These are phyloP conservation scores for Eimeria tenella DNA, from an alignment of 169 alveolate species.

Conservation along the genomic window DNA sequence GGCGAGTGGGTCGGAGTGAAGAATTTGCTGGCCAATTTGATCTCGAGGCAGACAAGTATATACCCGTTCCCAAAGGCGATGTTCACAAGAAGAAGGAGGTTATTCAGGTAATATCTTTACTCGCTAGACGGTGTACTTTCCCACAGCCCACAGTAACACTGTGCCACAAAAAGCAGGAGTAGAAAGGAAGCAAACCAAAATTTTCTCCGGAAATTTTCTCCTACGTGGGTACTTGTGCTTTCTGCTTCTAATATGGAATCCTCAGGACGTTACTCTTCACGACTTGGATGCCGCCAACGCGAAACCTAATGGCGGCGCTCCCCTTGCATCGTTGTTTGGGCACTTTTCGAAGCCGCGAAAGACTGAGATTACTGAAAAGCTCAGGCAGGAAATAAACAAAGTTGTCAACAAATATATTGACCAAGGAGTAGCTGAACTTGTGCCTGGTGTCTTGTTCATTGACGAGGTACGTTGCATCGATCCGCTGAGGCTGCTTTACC, in stretches of 20 bases:
- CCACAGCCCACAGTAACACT: too few relatives aligned
- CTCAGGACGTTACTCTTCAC: conserved; percentile 99
- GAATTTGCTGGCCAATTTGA: conserved; percentile 98
- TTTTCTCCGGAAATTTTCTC: too few relatives aligned
- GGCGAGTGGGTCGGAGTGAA: conserved; percentile 99
- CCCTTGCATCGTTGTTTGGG: conserved; percentile 97
- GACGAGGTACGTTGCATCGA: conserved; percentile 96
- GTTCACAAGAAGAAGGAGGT: conserved; percentile 99
- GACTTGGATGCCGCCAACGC: conserved; percentile 99
- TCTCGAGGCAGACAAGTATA: conserved; percentile 98
- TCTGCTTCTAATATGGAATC: background rate
- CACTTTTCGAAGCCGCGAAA: conserved; percentile 97
- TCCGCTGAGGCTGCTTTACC: too few relatives aligned
- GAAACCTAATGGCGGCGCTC: conserved; percentile 96
- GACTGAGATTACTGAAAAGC: conserved; percentile 99
- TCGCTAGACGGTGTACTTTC: background rate
- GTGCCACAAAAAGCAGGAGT: too few relatives aligned
- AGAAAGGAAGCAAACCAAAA: too few relatives aligned
- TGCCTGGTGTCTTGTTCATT: conserved; percentile 99
- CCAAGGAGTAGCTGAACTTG: conserved; percentile 99
- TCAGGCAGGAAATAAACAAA: conserved; percentile 98
- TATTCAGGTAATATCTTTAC: conserved; percentile 84
- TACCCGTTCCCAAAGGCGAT: conserved; percentile 99
- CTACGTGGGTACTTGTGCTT: too few relatives aligned
- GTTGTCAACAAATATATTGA: conserved; percentile 97